These are phyloP conservation scores for Rhodomyrtus tomentosa DNA, from an alignment of 345 rosid species.

Conservation along the genomic window DNA sequence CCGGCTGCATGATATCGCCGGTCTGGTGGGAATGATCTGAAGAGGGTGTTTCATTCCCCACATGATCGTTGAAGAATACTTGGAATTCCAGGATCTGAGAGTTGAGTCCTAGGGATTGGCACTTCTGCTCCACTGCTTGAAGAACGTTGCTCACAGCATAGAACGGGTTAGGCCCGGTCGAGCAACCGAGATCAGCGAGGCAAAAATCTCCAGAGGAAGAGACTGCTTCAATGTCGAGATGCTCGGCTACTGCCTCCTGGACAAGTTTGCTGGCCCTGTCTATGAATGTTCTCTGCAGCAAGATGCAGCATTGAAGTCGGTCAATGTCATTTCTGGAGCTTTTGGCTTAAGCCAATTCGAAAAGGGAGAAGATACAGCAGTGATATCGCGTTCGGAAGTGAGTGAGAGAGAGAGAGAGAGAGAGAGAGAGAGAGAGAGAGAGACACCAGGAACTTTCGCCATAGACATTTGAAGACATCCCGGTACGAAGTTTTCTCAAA, in stretches of 20 bases:
- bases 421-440: no score
- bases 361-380: neutral
- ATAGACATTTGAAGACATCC: no score
- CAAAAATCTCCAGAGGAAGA: neutral
- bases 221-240: neutral
- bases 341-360: neutral
- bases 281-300: neutral
- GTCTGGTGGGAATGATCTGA: neutral
- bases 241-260: neutral
- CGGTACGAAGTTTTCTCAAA: no score
- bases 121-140: neutral
- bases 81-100: neutral
- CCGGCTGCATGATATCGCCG: neutral
- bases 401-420: neutral
- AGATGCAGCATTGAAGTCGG: no score
- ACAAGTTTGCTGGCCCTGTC: neutral
- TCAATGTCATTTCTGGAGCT: neutral
- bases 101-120: neutral
- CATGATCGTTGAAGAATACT: conserved; percentile 6
- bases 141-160: neutral
- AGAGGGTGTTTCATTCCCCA: neutral
- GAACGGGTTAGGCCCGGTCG: conserved; percentile 1
- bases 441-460: no score
- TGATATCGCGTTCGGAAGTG: no score
- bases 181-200: conserved; percentile 1